A percentile compares a stretch with the other conserved stretches of the same genome.
Evolutionary conservation across 2,329 filamentous ascomycete species (phyloP).

Genomic region (Scedosporium aurantiacum): DNA sequence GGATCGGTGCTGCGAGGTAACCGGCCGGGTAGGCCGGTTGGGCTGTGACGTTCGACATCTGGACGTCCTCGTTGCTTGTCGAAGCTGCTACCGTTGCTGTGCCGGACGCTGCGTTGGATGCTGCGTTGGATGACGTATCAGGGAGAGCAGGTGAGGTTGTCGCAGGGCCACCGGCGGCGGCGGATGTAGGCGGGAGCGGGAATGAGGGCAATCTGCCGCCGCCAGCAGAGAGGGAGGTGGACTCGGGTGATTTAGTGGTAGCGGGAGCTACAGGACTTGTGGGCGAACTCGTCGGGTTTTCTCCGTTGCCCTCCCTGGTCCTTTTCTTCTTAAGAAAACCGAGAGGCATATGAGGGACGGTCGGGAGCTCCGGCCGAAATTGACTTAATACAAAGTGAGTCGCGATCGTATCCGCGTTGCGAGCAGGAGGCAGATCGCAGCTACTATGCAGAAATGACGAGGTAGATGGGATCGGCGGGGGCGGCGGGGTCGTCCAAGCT

Average conservation of each 20-base stretch:
- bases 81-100: constrained; percentile 12
- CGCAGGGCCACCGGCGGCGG: constrained; percentile 11
- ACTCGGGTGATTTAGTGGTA: constrained; percentile 40
- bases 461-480: neutral
- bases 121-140: constrained; percentile 15
- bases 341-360: constrained; percentile 63
- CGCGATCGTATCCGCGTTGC: constrained; percentile 12
- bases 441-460: neutral
- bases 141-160: constrained; percentile 16
- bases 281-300: constrained; percentile 51
- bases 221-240: constrained; percentile 21
- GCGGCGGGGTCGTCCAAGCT: neutral
- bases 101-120: neutral
- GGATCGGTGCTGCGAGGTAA: constrained; percentile 25
- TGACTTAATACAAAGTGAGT: constrained; percentile 13
- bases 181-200: constrained; percentile 15
- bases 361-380: neutral
- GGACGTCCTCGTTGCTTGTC: constrained; percentile 12
- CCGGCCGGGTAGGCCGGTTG: constrained; percentile 17
- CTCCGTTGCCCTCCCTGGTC: constrained; percentile 67
- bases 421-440: neutral
- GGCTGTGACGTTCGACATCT: constrained; percentile 18
- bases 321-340: constrained; percentile 98
- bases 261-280: constrained; percentile 52
- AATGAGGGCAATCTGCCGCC: constrained; percentile 18